A percentile compares a stretch with the other conserved stretches of the same genome.
These are phyloP conservation scores for Phytophthora citrophthora DNA, from an alignment of 352 stramenopile genomes.

Conservation along the genomic window DNA sequence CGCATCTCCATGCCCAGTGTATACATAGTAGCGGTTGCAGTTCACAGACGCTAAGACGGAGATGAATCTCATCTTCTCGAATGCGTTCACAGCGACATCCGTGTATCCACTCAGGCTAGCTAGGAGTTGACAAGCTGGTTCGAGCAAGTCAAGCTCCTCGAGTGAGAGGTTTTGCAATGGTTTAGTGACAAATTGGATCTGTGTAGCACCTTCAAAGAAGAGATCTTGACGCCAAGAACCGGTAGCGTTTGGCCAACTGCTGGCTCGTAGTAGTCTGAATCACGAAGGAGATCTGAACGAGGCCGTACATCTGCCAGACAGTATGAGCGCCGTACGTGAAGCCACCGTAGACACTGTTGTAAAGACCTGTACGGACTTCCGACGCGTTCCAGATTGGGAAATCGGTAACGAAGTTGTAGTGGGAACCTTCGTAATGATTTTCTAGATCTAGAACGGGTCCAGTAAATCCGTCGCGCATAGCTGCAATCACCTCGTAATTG, in stretches of 20 bases:
- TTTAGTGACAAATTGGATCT: constrained; percentile 28
- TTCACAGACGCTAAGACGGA: constrained; percentile 12
- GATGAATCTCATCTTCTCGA: constrained; percentile 22
- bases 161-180: constrained; percentile 10
- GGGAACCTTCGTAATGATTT: constrained; percentile 28
- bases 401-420: constrained; percentile 19
- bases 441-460: constrained; percentile 28
- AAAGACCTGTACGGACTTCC: constrained; percentile 27
- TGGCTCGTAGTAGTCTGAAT: constrained; percentile 22
- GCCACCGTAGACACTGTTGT: constrained; percentile 27
- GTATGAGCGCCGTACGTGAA: constrained; percentile 34
- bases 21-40: constrained; percentile 16
- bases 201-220: constrained; percentile 17
- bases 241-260: constrained; percentile 12
- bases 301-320: constrained; percentile 36
- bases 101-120: constrained; percentile 5
- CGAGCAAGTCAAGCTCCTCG: background rate
- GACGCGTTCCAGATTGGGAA: constrained; percentile 23
- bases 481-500: constrained; percentile 26
- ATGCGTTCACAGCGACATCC: constrained; percentile 14
- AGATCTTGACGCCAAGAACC: constrained; percentile 28
- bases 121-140: constrained; percentile 14
- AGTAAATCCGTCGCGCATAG: constrained; percentile 19
- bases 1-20: constrained; percentile 24
- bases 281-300: constrained; percentile 6